Evolutionary conservation across 495 filamentous ascomycete genomes (phyloP), one percentile per base, ranked within the genome.

Genomic region (Entonaema liquescens): DNA sequence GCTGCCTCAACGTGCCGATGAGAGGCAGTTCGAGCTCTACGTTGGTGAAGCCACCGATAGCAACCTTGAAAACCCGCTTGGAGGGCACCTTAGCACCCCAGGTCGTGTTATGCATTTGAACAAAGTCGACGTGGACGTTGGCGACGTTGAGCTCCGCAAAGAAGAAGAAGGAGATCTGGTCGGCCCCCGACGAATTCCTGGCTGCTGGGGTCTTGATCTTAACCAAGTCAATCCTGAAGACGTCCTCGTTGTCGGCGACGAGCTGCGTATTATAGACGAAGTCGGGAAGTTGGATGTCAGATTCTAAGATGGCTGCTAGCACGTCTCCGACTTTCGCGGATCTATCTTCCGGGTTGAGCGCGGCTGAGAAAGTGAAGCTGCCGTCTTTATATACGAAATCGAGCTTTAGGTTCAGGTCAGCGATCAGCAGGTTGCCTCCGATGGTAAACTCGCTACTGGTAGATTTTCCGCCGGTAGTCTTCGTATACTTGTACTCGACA

Each of bases 1-100:
- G 83, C 64, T 83, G 82, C 2, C 71, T 60, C 6, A 83, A 28
- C 12, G 70, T 60, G 4, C 80, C 80, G 19, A 84, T 65, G 9
- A 82, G 36, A 5, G 79, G 78, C 8, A 84, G 56, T 21, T 77
- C 57, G 12, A 79, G 28, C 5, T 55, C 13, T 50, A 26, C 15
- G 33, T 60, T 55, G 2, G 77, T 70, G 2, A 79, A 59, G 9
- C 36, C 59, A 25, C 36, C 23, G 21, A 47, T 47, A 11, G 8
- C 19, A 5, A 47, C 42, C 42, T 47, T 47, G 19, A 47, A 47
- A 9, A 47, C 17, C 9, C 42, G 19, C 19, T 47, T 47, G 23
- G 42, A 47, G 11, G 42, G 42, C 11, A 9, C 23, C 8, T 47
- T 47, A 23, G 42, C 2, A 19, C 19, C 42, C 42, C 42, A 47